phyloP scores from a whole-genome alignment of 2,329 filamentous ascomycete species.

The Alternaria panax region DNA sequence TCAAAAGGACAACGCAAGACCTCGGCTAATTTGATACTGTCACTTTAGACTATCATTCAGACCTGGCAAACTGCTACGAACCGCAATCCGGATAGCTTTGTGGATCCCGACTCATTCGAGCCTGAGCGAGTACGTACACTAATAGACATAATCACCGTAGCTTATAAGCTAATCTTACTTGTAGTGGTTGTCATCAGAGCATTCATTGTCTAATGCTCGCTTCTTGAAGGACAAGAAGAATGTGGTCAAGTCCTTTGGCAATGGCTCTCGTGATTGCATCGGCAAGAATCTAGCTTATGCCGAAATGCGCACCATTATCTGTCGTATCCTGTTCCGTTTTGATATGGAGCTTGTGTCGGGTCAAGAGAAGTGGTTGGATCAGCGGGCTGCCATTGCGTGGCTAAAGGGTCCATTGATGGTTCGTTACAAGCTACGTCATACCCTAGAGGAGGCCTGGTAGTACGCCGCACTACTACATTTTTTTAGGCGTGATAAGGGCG shows the following conservation, averaged over 20 bases:
- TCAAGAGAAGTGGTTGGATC: background rate
- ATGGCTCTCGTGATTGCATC: background rate
- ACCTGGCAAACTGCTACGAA: background rate
- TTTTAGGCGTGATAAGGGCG: too few species aligned
- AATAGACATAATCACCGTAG: background rate
- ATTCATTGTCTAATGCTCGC: background rate
- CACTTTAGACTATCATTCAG: background rate
- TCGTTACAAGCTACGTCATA: background rate
- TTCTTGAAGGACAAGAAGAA: background rate
- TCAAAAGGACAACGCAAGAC: background rate
- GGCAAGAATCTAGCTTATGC: slow-evolving; percentile 4
- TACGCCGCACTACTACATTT: too few species aligned
- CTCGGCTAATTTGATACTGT: background rate
- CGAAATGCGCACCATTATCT: background rate
- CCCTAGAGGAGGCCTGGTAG: too few species aligned
- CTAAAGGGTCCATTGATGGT: slow-evolving; percentile 1
- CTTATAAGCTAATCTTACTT: background rate
- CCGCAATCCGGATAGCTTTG: background rate
- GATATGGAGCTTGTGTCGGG: background rate
- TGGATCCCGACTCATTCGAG: background rate
- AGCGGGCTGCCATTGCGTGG: background rate
- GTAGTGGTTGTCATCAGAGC: background rate
- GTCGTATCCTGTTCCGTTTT: background rate
- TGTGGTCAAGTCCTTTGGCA: background rate
- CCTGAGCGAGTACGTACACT: slow-evolving; percentile 1